Percentiles rank a stretch among this genome's conserved stretches.
Evolutionary conservation across 2,329 filamentous ascomycete genomes (phyloP).

Genomic region (Phyllosticta citribraziliensis): DNA sequence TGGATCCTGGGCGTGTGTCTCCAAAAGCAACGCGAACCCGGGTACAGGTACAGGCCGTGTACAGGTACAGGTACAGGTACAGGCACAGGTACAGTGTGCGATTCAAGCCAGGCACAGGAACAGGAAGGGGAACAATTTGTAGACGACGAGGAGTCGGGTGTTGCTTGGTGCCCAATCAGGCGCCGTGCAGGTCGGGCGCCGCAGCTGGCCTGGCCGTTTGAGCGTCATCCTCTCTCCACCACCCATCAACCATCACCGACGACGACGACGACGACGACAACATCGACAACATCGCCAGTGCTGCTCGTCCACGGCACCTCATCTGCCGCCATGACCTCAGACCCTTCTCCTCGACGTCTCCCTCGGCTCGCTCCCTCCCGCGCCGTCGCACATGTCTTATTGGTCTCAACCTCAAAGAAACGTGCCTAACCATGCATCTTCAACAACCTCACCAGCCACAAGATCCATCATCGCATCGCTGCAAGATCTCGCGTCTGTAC

Average conservation of each 20-base stretch:
- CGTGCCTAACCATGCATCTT: constrained; percentile 7
- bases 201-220: not conserved
- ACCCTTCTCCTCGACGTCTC: not conserved
- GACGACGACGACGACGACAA: not conserved
- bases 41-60: too few relatives aligned
- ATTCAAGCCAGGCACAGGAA: too few relatives aligned
- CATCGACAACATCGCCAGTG: not conserved
- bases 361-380: not conserved
- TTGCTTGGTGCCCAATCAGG: not conserved
- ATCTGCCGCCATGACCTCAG: too few relatives aligned
- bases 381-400: constrained; percentile 5
- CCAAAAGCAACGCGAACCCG: too few relatives aligned
- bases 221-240: not conserved
- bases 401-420: constrained; percentile 7
- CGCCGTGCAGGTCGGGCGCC: not conserved
- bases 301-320: not conserved
- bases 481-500: constrained; percentile 5
- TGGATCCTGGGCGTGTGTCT: not conserved
- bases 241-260: not conserved
- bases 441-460: constrained; percentile 7
- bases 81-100: too few relatives aligned
- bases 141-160: not conserved
- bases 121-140: not conserved
- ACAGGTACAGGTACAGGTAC: too few relatives aligned
- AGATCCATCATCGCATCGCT: constrained; percentile 8